Conservation (phyloP, 257 asterid species). For the Phtheirospermum japonicum region DNA sequence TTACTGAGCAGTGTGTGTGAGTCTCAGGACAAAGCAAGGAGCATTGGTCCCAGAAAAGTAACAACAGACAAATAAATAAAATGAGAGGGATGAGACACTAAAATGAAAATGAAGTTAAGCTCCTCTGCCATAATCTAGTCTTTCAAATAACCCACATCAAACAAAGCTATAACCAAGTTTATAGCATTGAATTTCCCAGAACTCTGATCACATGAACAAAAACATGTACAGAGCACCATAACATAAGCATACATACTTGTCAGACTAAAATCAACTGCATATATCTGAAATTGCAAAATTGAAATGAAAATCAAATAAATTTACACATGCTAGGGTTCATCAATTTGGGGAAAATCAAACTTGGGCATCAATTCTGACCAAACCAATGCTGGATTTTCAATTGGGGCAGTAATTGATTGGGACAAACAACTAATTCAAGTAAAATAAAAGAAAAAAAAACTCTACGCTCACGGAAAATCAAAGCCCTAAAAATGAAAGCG, state of each 20-base stretch:
- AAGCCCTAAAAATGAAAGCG: constrained; percentile 14
- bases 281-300: constrained; percentile 18
- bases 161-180: constrained; percentile 11
- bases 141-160: constrained; percentile 11
- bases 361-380: constrained; percentile 27
- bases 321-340: constrained; percentile 34
- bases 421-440: constrained; percentile 22
- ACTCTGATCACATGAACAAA: constrained; percentile 30
- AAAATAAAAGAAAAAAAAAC: neutral
- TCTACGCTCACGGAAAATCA: constrained; percentile 20
- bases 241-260: neutral
- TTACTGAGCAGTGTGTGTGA: neutral
- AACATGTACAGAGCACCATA: constrained; percentile 18
- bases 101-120: neutral
- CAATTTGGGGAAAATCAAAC: constrained; percentile 37
- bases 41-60: neutral
- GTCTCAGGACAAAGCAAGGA: neutral
- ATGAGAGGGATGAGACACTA: neutral
- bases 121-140: constrained; percentile 5
- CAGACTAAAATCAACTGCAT: constrained; percentile 10
- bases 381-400: constrained; percentile 21
- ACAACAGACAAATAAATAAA: neutral
- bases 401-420: constrained; percentile 16
- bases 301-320: constrained; percentile 1
- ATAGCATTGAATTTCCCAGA: constrained; percentile 7